Base-by-base conservation (phyloP, 1,284 basidiomycete genomes). In the Austroboletus niveus region DNA sequence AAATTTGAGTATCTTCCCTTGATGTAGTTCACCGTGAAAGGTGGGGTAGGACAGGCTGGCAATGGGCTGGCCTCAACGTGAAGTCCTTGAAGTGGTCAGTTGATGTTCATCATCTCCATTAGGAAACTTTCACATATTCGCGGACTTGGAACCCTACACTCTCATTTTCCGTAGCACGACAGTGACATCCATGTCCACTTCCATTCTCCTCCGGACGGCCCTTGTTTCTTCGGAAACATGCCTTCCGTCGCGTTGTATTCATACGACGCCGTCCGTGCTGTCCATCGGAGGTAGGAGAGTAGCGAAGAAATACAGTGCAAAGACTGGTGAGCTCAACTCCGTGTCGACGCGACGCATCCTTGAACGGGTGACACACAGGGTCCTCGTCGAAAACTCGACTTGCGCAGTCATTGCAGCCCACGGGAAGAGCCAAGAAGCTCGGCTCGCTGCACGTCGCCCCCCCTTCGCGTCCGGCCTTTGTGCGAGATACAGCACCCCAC, bases 361-460 rank as follows among this genome's bases (percentile, higher is more conserved):
- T 8, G 27, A 29, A 27, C n/a, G 17, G 20, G n/a, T 39, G 27
- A 29, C 27, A 29, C 27, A 24, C 42, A 64, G 65, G 27, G 31
- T 52, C 65, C 24, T 57, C 72, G 4, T 71, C 73, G 10, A 69
- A 68, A 30, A 68, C 56, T 7, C 69, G 72, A 8, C 72, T 75
- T 3, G 71, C 68, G 40, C 67, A 70, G 57, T 68, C 69, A 27
- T 56, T 75, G n/a, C 58, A 60, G 14, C 69, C 74, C 1, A 64
- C 55, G 24, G 62, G 58, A 11, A 60, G 40, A 51, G 60, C 61
- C 12, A 67, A 67, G 38, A 67, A 57, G 36, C 56, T 63, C 10
- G 69, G 68, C 11, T 66, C 58, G 11, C 51, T 69, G 7, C 70
- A 75, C 34, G 63, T 72, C 20, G 72, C 70, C 14, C 61, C 63